A percentile compares a stretch with the other conserved stretches of the same genome.
These are phyloP conservation scores for Aureobasidium pullulans DNA, from an alignment of 2,329 filamentous ascomycete species.

Conservation along the genomic window DNA sequence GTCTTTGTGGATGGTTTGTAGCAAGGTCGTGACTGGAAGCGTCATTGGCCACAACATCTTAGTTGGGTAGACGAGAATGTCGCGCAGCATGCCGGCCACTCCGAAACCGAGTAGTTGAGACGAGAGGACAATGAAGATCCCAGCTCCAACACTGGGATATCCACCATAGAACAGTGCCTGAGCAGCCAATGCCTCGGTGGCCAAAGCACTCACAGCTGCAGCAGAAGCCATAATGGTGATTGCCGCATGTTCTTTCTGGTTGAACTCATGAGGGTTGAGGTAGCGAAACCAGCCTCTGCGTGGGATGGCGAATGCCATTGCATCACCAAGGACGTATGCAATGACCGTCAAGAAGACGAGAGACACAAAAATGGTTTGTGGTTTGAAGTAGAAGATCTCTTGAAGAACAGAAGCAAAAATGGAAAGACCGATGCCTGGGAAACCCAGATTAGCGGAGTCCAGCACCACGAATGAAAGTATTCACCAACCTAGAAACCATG, in stretches of 20 bases:
- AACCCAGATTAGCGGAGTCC: neutral
- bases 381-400: constrained; percentile 43
- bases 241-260: constrained; percentile 29
- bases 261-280: constrained; percentile 33
- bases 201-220: constrained; percentile 27
- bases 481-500: constrained; percentile 25
- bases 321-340: constrained; percentile 36
- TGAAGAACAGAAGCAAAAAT: constrained; percentile 30
- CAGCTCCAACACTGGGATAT: constrained; percentile 32
- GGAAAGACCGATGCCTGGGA: constrained; percentile 18
- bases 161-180: constrained; percentile 42
- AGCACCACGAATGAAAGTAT: constrained; percentile 17
- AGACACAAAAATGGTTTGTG: constrained; percentile 38
- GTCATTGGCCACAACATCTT: constrained; percentile 41
- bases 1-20: constrained; percentile 34
- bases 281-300: constrained; percentile 29
- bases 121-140: constrained; percentile 41
- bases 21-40: constrained; percentile 30
- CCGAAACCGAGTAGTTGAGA: constrained; percentile 46
- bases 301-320: constrained; percentile 32
- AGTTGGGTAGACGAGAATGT: constrained; percentile 41
- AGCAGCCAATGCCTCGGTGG: constrained; percentile 37
- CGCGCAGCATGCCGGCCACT: constrained; percentile 41
- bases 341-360: constrained; percentile 40
- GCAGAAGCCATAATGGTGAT: constrained; percentile 40